These are phyloP conservation scores for Thozetella sp. DNA, from an alignment of 495 filamentous ascomycete genomes.

Conservation along the genomic window DNA sequence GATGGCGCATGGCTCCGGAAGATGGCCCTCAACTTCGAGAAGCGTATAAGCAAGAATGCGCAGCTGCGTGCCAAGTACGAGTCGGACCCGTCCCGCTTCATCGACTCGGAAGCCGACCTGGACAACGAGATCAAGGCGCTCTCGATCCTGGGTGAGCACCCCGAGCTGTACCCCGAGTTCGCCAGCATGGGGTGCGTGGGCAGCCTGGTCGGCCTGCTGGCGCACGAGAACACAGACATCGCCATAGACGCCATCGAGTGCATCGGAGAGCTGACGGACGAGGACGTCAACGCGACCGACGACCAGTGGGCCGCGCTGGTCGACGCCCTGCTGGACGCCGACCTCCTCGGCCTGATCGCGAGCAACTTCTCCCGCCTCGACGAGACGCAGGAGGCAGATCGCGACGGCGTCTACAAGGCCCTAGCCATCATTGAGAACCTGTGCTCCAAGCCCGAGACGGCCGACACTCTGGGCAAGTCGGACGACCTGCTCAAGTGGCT, in stretches of 20 bases:
- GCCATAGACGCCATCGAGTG: slow-evolving; percentile 91
- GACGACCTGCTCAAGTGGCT: slow-evolving; percentile 75
- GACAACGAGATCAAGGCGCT: slow-evolving; percentile 88
- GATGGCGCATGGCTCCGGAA: slow-evolving; percentile 83
- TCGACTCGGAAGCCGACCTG: slow-evolving; percentile 78
- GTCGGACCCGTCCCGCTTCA: slow-evolving; percentile 79
- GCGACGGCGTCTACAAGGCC: slow-evolving; percentile 83
- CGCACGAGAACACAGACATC: slow-evolving; percentile 97
- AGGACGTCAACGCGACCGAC: slow-evolving; percentile 84
- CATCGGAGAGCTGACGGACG: slow-evolving; percentile 89
- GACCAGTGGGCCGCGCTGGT: slow-evolving; percentile 83
- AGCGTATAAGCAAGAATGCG: slow-evolving; percentile 88
- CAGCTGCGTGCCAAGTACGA: slow-evolving; percentile 89
- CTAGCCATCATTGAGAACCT: slow-evolving; percentile 86
- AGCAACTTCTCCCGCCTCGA: slow-evolving; percentile 84
- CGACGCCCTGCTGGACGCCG: slow-evolving; percentile 79
- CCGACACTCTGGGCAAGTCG: slow-evolving; percentile 69
- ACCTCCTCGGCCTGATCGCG: slow-evolving; percentile 79
- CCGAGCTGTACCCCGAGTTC: slow-evolving; percentile 84
- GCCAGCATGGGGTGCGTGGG: slow-evolving; percentile 74
- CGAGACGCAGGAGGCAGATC: slow-evolving; percentile 76
- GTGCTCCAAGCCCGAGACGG: slow-evolving; percentile 63
- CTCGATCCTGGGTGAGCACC: slow-evolving; percentile 84
- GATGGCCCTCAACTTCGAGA: slow-evolving; percentile 84
- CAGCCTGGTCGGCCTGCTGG: slow-evolving; percentile 77